Evolutionary conservation across 768 basidiomycete species (phyloP).

Genomic region (Mycena indigotica): DNA sequence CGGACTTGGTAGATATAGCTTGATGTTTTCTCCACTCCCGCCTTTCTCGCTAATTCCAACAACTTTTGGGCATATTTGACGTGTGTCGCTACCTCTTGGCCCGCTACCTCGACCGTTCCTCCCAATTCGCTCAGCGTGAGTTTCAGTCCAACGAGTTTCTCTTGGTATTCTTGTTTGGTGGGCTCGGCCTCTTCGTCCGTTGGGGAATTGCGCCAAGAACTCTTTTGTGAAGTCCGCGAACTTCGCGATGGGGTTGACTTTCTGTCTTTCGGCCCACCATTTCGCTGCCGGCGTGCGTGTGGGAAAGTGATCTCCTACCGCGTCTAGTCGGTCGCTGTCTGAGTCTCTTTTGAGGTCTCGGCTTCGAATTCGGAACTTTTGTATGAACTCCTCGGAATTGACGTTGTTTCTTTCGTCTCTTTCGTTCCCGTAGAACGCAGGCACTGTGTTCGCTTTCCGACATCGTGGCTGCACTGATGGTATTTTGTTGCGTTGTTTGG

Average conservation of each 20-base stretch:
- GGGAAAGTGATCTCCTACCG: slow-evolving; percentile 7
- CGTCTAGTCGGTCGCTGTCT: background rate
- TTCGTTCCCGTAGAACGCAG: slow-evolving; percentile 10
- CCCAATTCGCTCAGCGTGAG: slow-evolving; percentile 16
- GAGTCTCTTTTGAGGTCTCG: background rate
- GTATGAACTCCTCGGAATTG: slow-evolving; percentile 6
- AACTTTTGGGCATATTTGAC: slow-evolving; percentile 14
- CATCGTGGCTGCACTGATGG: background rate
- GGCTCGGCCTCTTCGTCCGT: slow-evolving; percentile 2
- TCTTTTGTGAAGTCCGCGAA: background rate
- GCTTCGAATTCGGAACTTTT: slow-evolving; percentile 10
- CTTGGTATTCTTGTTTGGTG: slow-evolving; percentile 16
- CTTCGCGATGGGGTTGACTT: background rate
- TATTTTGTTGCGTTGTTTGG: too few relatives aligned
- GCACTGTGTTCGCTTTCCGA: background rate
- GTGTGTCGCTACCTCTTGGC: slow-evolving; percentile 5
- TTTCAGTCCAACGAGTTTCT: slow-evolving; percentile 12
- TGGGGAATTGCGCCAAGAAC: slow-evolving; percentile 5
- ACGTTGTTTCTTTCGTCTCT: background rate
- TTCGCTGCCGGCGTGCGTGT: slow-evolving; percentile 7
- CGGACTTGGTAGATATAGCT: slow-evolving; percentile 14
- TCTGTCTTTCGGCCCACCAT: slow-evolving; percentile 4
- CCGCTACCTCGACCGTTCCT: slow-evolving; percentile 16
- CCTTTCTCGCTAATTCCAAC: slow-evolving; percentile 1
- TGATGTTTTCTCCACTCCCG: background rate